These are phyloP conservation scores for Rhizopogon vesiculosus DNA, from an alignment of 768 basidiomycete genomes.

Conservation along the genomic window DNA sequence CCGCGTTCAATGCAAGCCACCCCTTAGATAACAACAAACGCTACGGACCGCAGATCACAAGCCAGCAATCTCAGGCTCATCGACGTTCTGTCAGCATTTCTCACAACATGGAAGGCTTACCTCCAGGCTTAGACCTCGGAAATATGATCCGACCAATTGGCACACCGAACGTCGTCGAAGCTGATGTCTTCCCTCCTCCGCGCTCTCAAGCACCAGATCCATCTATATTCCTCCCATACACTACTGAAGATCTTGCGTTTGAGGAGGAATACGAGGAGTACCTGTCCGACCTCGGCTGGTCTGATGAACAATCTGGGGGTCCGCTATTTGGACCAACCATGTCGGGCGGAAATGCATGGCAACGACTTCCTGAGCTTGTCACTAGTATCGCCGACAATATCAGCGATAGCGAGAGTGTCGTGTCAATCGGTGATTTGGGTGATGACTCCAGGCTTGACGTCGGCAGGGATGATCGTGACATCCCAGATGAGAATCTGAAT, in stretches of 20 bases:
- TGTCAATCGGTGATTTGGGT: conserved; percentile 82
- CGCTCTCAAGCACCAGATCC: conserved; percentile 84
- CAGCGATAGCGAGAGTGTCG: conserved; percentile 93
- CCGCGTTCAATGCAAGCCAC: conserved; percentile 8
- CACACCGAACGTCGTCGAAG: conserved; percentile 74
- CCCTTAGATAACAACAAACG: conserved; percentile 81
- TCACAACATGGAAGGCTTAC: conserved; percentile 72
- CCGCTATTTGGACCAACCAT: conserved; percentile 29
- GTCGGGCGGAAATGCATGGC: conserved; percentile 63
- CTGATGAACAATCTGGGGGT: conserved; percentile 48
- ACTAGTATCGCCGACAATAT: conserved; percentile 82
- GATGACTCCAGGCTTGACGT: conserved; percentile 68
- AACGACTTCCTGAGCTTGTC: conserved; percentile 73
- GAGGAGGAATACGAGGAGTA: conserved; percentile 98
- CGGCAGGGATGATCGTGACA: conserved; percentile 57
- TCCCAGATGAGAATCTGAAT: conserved; percentile 77
- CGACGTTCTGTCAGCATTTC: conserved; percentile 82
- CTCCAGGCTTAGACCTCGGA: conserved; percentile 69
- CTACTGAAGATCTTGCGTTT: conserved; percentile 89
- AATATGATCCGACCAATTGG: conserved; percentile 70
- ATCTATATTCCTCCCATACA: conserved; percentile 83
- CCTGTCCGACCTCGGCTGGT: conserved; percentile 79
- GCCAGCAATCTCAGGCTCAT: conserved; percentile 55
- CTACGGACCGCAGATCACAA: conserved; percentile 61
- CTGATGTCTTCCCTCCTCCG: conserved; percentile 93